Evolutionary conservation across 495 filamentous ascomycete species (phyloP), one percentile per base, ranked within the genome.

Genomic region (Xanthoparmelia taractica): DNA sequence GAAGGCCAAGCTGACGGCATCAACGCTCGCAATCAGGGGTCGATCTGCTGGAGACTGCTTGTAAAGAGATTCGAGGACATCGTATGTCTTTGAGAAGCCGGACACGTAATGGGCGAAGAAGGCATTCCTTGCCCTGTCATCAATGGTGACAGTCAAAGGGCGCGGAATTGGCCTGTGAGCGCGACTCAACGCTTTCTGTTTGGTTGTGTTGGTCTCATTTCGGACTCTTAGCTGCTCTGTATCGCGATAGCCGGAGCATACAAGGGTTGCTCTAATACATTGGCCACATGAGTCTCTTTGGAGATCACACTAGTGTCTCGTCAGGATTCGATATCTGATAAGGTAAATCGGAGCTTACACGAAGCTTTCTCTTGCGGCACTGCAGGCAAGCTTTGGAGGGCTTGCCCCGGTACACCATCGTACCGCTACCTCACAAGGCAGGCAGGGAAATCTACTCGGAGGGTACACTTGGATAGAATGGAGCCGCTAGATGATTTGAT

Each of bases 31-130:
- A 20, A 29, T 29, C 15, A 72, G 36, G 29, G 63, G 59, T 27
- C 43, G 31, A 7, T 61, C 43, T 2, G 38, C 17, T 10, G 54
- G 43, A 23, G 64, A 41, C 29, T 57, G 36, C 20, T 31, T 25
- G 27, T 66, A 70, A 10, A 72, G 63, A 12, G 57, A 43, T 18
- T 63, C 63, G 7, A 70, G 52, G 33, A 72, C 63, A 55, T 70
- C 66, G 54, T 63, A 68, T 15, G 63, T 65, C 29, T 64, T 65
- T 12, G 66, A 68, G 38, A 68, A 66, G 33, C 70, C 68, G 25
- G 59, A 68, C 4, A 70, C 68, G 43, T 72, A 72, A n/a, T 68
- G 66, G 23, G 25, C 31, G 50, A 72, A 70, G 59, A 72, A 72
- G 3, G 63, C 60, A 48, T 60, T 58, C 17, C 68, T 59, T 29